Conservation (phyloP, 108 stramenopile species). For the Pseudonitzschia delicatissima region DNA sequence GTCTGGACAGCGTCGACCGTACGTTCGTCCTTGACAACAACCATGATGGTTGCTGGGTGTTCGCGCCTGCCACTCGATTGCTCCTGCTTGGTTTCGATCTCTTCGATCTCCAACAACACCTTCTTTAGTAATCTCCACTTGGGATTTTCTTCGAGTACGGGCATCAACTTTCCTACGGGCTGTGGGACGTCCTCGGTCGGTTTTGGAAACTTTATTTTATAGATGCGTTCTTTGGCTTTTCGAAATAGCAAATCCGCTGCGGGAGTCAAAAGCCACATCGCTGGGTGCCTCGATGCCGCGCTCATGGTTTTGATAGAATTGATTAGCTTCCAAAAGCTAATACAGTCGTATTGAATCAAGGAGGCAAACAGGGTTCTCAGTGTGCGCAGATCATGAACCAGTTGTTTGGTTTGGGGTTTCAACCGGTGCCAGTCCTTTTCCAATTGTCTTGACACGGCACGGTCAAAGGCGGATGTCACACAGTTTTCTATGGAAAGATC, state of each 20-base stretch:
- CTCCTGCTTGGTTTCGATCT: conserved; percentile 21
- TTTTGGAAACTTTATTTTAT: conserved; percentile 41
- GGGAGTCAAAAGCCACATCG: conserved; percentile 86
- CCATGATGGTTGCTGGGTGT: conserved; percentile 50
- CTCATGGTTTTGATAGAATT: conserved; percentile 70
- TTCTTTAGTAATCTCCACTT: conserved; percentile 87
- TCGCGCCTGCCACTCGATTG: not conserved
- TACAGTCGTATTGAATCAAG: conserved; percentile 90
- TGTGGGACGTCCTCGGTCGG: conserved; percentile 43
- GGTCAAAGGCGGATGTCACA: conserved; percentile 86
- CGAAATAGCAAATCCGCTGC: conserved; percentile 89
- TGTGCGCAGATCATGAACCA: conserved; percentile 82
- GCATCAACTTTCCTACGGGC: conserved; percentile 50
- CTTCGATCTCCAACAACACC: conserved; percentile 83
- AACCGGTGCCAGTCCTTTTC: conserved; percentile 97
- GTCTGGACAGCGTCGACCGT: conserved; percentile 64
- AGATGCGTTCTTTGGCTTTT: conserved; percentile 89
- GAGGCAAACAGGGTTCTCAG: conserved; percentile 89
- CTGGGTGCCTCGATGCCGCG: conserved; percentile 57
- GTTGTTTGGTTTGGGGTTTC: conserved; percentile 77
- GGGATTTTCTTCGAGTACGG: conserved; percentile 88
- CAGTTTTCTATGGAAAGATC: conserved; percentile 87
- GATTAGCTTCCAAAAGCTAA: conserved; percentile 85
- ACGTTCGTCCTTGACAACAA: conserved; percentile 90
- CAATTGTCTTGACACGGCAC: conserved; percentile 79